Evolutionary conservation across 2,329 filamentous ascomycete species (phyloP).

Genomic region (Diaporthe sp.): DNA sequence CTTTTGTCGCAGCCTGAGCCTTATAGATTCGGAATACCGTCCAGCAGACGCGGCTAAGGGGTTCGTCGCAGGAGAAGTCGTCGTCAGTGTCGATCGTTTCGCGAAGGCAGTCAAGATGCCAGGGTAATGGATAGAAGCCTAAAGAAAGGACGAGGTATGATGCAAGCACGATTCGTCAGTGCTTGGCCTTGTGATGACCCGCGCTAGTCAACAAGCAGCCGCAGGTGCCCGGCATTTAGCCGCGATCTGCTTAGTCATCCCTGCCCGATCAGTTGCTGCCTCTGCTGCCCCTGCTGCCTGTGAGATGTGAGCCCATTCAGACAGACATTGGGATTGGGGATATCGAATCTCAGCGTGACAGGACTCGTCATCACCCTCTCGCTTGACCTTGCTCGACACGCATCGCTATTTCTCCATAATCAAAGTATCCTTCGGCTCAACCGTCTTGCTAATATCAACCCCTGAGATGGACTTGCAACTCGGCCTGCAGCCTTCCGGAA

Average conservation of each 20-base stretch:
- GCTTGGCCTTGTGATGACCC: constrained; percentile 36
- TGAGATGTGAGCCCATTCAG: background rate
- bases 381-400: background rate
- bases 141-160: constrained; percentile 40
- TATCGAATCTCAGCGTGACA: background rate
- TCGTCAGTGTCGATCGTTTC: constrained; percentile 32
- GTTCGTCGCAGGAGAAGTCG: constrained; percentile 4
- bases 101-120: constrained; percentile 35
- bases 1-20: constrained; percentile 5
- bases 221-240: constrained; percentile 27
- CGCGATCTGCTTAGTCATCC: constrained; percentile 32
- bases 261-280: constrained; percentile 1
- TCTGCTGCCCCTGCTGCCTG: constrained; percentile 21
- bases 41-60: background rate
- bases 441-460: background rate
- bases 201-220: constrained; percentile 34
- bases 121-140: constrained; percentile 37
- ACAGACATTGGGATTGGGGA: background rate
- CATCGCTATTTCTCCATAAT: background rate
- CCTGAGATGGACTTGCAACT: constrained; percentile 34
- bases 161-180: constrained; percentile 41
- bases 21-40: background rate
- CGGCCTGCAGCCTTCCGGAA: background rate
- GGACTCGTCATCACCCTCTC: background rate
- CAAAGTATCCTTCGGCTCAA: background rate